Conservation (phyloP, 306 rosid species). For the Medicago ruthenica region DNA sequence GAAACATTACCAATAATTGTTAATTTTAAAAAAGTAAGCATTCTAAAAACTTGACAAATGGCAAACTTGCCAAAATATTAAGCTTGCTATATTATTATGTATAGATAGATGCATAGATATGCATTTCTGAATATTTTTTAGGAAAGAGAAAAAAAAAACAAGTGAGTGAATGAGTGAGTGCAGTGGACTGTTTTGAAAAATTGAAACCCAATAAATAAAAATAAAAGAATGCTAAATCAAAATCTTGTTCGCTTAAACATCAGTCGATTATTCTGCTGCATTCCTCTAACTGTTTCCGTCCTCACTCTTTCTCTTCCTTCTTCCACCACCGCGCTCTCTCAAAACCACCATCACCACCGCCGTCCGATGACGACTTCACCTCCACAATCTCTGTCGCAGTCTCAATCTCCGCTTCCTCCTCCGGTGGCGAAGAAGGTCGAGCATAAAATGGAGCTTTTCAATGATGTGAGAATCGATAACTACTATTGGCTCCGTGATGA, state of each 20-base stretch:
- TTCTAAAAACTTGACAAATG: no score
- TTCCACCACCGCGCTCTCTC: conserved; percentile 22
- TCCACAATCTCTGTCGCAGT: conserved; percentile 2
- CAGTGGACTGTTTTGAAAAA: background rate
- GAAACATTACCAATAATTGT: no score
- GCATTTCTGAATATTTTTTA: no score
- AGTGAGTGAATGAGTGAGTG: background rate
- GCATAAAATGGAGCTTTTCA: conserved; percentile 74
- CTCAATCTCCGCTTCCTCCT: conserved; percentile 57
- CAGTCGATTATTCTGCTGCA: conserved; percentile 34
- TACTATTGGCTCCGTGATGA: conserved; percentile 95
- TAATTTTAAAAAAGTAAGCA: no score
- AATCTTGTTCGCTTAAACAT: conserved; percentile 35
- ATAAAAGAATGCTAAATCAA: conserved; percentile 30
- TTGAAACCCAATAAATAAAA: background rate
- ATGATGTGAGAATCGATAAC: conserved; percentile 77
- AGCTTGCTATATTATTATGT: no score
- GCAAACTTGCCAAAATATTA: no score
- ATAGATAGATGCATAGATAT: no score
- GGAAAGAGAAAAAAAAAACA: background rate
- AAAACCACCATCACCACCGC: conserved; percentile 11
- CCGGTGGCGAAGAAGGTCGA: conserved; percentile 84
- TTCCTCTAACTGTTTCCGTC: conserved; percentile 42
- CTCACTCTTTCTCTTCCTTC: conserved; percentile 36
- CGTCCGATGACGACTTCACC: conserved; percentile 45